These are phyloP conservation scores for Trapa bicornis DNA, from an alignment of 345 rosid genomes.

Conservation along the genomic window DNA sequence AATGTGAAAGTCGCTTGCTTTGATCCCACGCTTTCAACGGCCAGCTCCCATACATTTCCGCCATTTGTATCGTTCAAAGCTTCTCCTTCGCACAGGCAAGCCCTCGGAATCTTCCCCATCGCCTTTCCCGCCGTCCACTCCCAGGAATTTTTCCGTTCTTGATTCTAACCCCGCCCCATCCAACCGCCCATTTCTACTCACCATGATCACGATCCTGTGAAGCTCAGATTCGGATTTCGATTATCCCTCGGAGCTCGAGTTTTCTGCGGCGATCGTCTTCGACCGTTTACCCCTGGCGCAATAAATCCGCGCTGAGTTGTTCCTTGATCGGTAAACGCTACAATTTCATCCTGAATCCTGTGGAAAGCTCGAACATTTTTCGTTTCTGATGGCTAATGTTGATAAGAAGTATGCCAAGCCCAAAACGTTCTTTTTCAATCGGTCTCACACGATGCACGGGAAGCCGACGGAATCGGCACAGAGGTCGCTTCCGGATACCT, in stretches of 20 bases:
- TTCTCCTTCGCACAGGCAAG: not conserved
- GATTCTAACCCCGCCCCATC: not conserved
- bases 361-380: not conserved
- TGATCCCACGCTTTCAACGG: not conserved
- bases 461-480: not conserved
- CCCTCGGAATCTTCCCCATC: not conserved
- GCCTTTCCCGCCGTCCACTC: not conserved
- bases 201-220: not conserved
- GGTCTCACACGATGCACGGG: slow-evolving; percentile 13
- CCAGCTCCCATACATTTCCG: not conserved
- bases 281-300: no score
- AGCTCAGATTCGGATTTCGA: not conserved
- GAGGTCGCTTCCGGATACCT: slow-evolving; percentile 8
- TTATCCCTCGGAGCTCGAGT: not conserved
- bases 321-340: not conserved
- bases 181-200: not conserved
- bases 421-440: slow-evolving; percentile 9
- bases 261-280: not conserved
- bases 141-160: not conserved
- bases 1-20: slow-evolving; percentile 1
- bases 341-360: not conserved
- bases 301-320: not conserved
- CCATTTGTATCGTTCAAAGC: not conserved
- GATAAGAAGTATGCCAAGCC: slow-evolving; percentile 5
- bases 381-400: slow-evolving; percentile 1